phyloP scores from a whole-genome alignment of 2,329 filamentous ascomycete genomes.

The Epichloe aotearoae region DNA sequence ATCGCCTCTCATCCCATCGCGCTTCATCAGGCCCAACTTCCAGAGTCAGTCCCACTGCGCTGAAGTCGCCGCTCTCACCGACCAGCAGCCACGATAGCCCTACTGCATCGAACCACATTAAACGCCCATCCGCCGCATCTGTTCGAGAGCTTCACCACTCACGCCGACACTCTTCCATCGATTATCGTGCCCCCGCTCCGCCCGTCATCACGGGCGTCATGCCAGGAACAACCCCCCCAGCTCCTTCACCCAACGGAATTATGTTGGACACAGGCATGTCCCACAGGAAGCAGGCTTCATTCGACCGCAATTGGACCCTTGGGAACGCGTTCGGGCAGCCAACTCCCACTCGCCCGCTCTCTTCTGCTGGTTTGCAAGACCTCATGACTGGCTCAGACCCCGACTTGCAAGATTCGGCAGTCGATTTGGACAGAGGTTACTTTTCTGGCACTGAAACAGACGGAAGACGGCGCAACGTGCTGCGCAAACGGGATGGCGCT shows the following conservation, averaged over 20 bases:
- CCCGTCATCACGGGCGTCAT: conserved; percentile 9
- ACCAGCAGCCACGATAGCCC: conserved; percentile 30
- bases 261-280: conserved; percentile 26
- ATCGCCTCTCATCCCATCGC: conserved; percentile 34
- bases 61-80: conserved; percentile 27
- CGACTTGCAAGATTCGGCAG: conserved; percentile 32
- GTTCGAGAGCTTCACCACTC: conserved; percentile 73
- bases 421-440: conserved; percentile 75
- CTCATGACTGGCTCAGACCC: conserved; percentile 22
- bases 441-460: conserved; percentile 85
- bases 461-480: conserved; percentile 58
- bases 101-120: conserved; percentile 33
- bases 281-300: conserved; percentile 55
- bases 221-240: conserved; percentile 14
- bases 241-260: conserved; percentile 28
- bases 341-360: conserved; percentile 31
- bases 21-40: conserved; percentile 38
- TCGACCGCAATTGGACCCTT: conserved; percentile 58
- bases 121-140: conserved; percentile 66
- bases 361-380: conserved; percentile 38
- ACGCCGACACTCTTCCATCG: conserved; percentile 76
- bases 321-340: conserved; percentile 33
- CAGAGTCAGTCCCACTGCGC: conserved; percentile 30
- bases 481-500: conserved; percentile 62
- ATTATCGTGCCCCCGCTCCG: conserved; percentile 37